phyloP scores from a whole-genome alignment of 306 rosid genomes.

The Astragalus membranaceus region DNA sequence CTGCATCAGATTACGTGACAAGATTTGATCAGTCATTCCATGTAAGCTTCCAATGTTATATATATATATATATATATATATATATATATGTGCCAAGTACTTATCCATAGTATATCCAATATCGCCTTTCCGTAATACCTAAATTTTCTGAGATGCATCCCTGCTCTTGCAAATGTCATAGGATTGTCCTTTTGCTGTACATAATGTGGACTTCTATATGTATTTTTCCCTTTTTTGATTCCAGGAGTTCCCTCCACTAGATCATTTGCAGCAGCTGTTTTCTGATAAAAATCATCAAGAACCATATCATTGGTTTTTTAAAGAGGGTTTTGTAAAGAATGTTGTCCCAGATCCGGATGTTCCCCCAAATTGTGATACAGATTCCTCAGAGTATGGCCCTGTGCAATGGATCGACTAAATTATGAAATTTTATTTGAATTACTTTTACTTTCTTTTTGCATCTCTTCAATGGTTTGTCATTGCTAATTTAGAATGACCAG shows the following conservation, averaged over 20 bases:
- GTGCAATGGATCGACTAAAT: conserved; percentile 3
- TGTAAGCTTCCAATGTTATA: conserved; percentile 45
- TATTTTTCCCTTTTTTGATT: conserved; percentile 23
- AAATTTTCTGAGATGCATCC: neutral
- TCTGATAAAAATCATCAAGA: conserved; percentile 47
- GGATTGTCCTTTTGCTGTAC: conserved; percentile 6
- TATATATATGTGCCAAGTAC: neutral
- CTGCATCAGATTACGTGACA: conserved; percentile 67
- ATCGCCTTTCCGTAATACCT: neutral
- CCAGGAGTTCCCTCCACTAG: conserved; percentile 67
- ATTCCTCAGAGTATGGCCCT: conserved; percentile 67
- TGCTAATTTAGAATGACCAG: neutral
- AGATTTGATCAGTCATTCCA: conserved; percentile 66
- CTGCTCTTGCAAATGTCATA: conserved; percentile 1
- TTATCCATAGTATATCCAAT: neutral
- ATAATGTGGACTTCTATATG: neutral
- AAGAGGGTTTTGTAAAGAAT: conserved; percentile 52
- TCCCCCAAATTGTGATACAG: conserved; percentile 57
- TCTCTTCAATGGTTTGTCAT: conserved; percentile 1
- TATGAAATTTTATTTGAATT: neutral
- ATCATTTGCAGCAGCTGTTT: conserved; percentile 76
- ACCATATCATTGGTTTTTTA: conserved; percentile 41
- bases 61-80: too few species aligned
- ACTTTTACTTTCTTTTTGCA: neutral
- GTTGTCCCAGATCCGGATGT: conserved; percentile 83